A percentile compares a stretch with the other conserved stretches of the same genome.
phyloP scores from a whole-genome alignment of 345 rosid genomes.

The Lepidium aucheri region DNA sequence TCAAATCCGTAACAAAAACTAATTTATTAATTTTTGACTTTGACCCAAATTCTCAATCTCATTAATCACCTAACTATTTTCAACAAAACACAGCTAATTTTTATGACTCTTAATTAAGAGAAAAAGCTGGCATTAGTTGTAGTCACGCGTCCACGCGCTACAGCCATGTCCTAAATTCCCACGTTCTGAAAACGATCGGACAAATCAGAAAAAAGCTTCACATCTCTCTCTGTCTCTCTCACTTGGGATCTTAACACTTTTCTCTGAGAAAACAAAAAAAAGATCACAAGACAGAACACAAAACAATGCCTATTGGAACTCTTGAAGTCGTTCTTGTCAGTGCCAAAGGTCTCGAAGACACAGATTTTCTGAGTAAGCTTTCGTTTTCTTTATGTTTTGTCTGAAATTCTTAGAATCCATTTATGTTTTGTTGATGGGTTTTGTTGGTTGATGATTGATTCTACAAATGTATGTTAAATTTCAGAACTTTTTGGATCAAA shows the following conservation, averaged over 20 bases:
- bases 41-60: not conserved
- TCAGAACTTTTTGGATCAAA: slow-evolving; percentile 17
- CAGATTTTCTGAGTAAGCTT: slow-evolving; percentile 47
- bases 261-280: not conserved
- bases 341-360: slow-evolving; percentile 57
- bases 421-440: no score
- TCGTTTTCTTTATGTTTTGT: not conserved
- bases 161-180: no score
- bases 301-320: slow-evolving; percentile 49
- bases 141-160: no score
- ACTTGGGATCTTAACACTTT: slow-evolving; percentile 14
- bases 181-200: slow-evolving; percentile 3
- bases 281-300: no score
- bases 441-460: no score
- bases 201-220: slow-evolving; percentile 20
- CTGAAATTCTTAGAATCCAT: not conserved
- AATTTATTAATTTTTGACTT: not conserved
- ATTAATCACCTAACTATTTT: not conserved
- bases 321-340: slow-evolving; percentile 54
- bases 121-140: no score
- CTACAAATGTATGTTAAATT: slow-evolving; percentile 11
- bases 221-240: not conserved
- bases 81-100: not conserved
- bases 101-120: not conserved
- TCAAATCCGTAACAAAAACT: no score